These are phyloP conservation scores for Penicillium sp. DNA, from an alignment of 2,329 filamentous ascomycete species.

Conservation along the genomic window DNA sequence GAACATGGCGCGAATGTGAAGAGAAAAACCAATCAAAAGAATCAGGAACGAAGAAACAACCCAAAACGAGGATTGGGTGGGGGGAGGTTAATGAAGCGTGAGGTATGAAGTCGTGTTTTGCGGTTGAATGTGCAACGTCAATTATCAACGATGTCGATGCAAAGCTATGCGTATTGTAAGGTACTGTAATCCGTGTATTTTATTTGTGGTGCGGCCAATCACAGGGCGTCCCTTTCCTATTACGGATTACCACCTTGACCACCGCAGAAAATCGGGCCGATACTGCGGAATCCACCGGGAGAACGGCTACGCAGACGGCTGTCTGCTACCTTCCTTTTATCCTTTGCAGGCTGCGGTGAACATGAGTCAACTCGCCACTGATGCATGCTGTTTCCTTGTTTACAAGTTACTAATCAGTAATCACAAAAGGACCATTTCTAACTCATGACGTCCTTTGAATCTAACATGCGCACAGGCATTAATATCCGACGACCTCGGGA, in stretches of 20 bases:
- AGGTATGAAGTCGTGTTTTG: conserved; percentile 2
- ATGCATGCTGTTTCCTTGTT: not conserved
- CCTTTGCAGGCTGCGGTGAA: no score
- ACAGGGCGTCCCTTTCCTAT: not conserved
- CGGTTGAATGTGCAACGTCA: conserved; percentile 9
- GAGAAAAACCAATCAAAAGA: not conserved
- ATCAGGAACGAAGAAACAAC: not conserved
- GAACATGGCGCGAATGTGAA: conserved; percentile 43
- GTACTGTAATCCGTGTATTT: conserved; percentile 12
- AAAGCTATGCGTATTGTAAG: conserved; percentile 14
- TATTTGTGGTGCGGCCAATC: not conserved
- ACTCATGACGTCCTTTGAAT: no score
- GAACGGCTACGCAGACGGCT: not conserved
- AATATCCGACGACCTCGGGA: no score
- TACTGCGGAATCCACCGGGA: conserved; percentile 11
- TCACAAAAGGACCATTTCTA: not conserved
- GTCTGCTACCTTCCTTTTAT: not conserved
- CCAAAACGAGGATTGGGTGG: conserved; percentile 4
- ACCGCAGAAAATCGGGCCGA: conserved; percentile 15
- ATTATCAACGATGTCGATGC: conserved; percentile 7
- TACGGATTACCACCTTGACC: conserved; percentile 3
- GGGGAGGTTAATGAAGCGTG: not conserved
- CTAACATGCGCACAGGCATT: not conserved
- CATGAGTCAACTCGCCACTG: no score
- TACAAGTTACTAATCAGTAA: not conserved